Conservation (phyloP, 2,329 filamentous ascomycete species). For the Pezicula carpinea region DNA sequence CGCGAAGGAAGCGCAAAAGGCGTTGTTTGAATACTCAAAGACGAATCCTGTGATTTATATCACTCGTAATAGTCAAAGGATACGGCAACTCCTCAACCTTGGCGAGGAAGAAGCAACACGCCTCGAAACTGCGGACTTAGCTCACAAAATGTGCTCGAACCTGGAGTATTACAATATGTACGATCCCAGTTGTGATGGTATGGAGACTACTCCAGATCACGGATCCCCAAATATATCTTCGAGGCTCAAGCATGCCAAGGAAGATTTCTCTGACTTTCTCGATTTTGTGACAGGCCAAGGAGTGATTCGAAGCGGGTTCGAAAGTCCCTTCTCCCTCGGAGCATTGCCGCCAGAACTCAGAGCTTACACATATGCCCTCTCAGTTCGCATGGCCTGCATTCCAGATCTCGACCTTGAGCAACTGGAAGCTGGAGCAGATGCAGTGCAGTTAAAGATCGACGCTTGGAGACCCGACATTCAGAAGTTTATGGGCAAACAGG, state of each 20-base stretch:
- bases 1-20: conserved; percentile 35
- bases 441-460: conserved; percentile 56
- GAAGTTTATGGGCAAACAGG: conserved; percentile 47
- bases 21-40: conserved; percentile 56
- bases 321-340: conserved; percentile 56
- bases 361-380: conserved; percentile 63
- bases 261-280: conserved; percentile 56
- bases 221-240: conserved; percentile 41
- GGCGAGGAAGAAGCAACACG: conserved; percentile 37
- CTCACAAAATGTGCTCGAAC: conserved; percentile 49
- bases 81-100: conserved; percentile 45
- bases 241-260: conserved; percentile 47
- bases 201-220: conserved; percentile 35
- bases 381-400: conserved; percentile 54
- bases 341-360: conserved; percentile 55
- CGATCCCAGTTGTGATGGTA: conserved; percentile 34
- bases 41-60: conserved; percentile 69
- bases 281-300: conserved; percentile 51
- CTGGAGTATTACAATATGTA: conserved; percentile 61
- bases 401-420: conserved; percentile 46
- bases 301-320: conserved; percentile 45
- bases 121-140: conserved; percentile 37
- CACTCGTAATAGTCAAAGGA: conserved; percentile 58
- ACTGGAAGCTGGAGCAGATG: conserved; percentile 54
- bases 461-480: conserved; percentile 47